Evolutionary conservation across 2,329 filamentous ascomycete species (phyloP).

Genomic region (Geosmithia putterillii): DNA sequence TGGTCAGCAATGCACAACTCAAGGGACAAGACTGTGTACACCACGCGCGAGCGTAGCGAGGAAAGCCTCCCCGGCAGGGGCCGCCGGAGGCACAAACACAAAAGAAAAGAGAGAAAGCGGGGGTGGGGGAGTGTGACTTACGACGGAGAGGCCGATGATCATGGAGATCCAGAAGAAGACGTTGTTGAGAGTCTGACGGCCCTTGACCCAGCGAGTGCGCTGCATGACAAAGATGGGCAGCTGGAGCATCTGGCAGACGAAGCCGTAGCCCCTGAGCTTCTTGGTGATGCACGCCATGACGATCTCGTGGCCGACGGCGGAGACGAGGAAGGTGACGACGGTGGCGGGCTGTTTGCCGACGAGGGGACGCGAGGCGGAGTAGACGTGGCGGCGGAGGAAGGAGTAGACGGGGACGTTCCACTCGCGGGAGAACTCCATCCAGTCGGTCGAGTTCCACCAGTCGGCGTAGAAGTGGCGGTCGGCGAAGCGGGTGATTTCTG

Average conservation of each 20-base stretch:
- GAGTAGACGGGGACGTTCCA: slow-evolving; percentile 98
- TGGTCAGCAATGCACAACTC: background rate
- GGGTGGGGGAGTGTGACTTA: slow-evolving; percentile 26
- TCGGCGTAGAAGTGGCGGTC: slow-evolving; percentile 86
- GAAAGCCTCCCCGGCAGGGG: too few relatives aligned
- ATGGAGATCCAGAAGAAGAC: slow-evolving; percentile 86
- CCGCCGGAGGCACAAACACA: background rate
- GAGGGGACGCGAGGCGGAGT: slow-evolving; percentile 65
- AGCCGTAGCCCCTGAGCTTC: slow-evolving; percentile 89
- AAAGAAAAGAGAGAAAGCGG: slow-evolving; percentile 5
- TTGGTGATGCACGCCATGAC: slow-evolving; percentile 98
- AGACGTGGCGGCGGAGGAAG: slow-evolving; percentile 90
- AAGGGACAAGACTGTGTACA: too few relatives aligned
- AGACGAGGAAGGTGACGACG: slow-evolving; percentile 82
- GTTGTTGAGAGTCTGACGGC: slow-evolving; percentile 71
- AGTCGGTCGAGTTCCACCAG: slow-evolving; percentile 71
- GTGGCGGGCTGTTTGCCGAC: slow-evolving; percentile 71
- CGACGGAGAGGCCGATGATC: slow-evolving; percentile 74
- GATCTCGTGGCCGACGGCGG: slow-evolving; percentile 80
- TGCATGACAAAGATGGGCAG: slow-evolving; percentile 90
- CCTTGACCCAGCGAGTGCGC: slow-evolving; percentile 63
- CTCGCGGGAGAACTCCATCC: slow-evolving; percentile 91
- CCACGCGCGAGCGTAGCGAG: too few relatives aligned
- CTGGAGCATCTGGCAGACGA: slow-evolving; percentile 91
- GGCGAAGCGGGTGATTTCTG: slow-evolving; percentile 85